Conservation (phyloP, 139 green algal genomes). For the Desmodesmus armatus region DNA sequence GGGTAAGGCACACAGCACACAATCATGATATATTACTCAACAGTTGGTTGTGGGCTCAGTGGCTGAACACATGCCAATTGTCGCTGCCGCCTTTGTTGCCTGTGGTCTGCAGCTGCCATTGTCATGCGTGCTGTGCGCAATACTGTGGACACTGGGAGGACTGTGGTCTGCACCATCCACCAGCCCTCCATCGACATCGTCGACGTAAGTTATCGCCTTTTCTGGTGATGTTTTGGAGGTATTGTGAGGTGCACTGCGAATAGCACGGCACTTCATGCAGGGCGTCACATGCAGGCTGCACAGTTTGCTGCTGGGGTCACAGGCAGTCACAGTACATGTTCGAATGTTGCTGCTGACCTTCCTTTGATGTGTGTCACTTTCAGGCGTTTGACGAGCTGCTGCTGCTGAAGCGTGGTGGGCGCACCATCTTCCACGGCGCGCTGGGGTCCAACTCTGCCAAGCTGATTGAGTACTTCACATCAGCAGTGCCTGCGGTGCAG, state of each 20-base stretch:
- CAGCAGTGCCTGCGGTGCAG: constrained; percentile 4
- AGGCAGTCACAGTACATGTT: no score
- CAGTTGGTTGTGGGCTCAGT: no score
- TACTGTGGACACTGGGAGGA: constrained; percentile 80
- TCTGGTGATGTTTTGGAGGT: no score
- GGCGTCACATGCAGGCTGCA: no score
- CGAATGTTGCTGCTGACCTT: neutral
- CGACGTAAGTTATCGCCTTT: constrained; percentile 60
- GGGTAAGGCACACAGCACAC: neutral
- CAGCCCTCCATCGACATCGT: constrained; percentile 89
- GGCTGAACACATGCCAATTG: neutral
- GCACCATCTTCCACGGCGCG: constrained; percentile 86
- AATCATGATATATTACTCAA: no score
- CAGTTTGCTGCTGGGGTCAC: no score
- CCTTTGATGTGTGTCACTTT: neutral
- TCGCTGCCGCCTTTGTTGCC: constrained; percentile 72
- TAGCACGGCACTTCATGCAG: no score
- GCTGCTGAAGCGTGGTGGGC: constrained; percentile 79
- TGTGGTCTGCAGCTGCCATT: constrained; percentile 86
- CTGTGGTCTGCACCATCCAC: constrained; percentile 95
- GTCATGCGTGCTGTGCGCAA: constrained; percentile 90
- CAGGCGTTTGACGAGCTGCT: constrained; percentile 82
- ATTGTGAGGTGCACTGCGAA: no score
- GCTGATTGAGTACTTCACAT: constrained; percentile 77
- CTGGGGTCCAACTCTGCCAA: constrained; percentile 69